Percentiles rank a stretch among this genome's conserved stretches.
Conservation (phyloP, 106 monocot genomes). For the Chionographis japonica region DNA sequence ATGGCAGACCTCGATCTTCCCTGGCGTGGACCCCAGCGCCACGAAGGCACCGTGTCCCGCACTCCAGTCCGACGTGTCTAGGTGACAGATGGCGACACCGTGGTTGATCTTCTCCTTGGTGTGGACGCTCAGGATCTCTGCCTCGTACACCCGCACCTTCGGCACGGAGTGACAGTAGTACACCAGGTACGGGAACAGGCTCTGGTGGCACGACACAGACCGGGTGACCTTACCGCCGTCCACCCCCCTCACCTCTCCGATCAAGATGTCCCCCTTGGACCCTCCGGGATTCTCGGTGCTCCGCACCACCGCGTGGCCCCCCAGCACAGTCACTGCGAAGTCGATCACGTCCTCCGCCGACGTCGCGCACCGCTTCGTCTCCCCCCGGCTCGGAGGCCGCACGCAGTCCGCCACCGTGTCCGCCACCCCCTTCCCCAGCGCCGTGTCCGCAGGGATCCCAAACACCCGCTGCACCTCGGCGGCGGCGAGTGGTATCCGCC, state of each 20-base stretch:
- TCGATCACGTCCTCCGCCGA: conserved; percentile 89
- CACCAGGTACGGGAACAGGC: conserved; percentile 80
- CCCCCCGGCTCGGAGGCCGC: conserved; percentile 76
- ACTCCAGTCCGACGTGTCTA: conserved; percentile 94
- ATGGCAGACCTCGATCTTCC: conserved; percentile 95
- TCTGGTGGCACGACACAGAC: conserved; percentile 94
- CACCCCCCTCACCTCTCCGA: conserved; percentile 57
- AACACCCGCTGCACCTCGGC: conserved; percentile 37
- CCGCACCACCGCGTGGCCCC: conserved; percentile 51
- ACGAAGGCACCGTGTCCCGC: conserved; percentile 77
- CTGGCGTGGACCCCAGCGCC: conserved; percentile 65
- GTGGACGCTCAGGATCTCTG: conserved; percentile 51
- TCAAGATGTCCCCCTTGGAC: conserved; percentile 25
- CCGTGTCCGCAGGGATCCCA: conserved; percentile 28
- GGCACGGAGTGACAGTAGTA: conserved; percentile 97
- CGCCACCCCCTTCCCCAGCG: conserved; percentile 55
- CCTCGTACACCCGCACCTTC: conserved; percentile 75
- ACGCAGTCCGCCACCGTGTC: conserved; percentile 67
- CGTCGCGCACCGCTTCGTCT: conserved; percentile 78
- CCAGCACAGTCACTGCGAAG: conserved; percentile 64
- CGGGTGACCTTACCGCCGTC: conserved; percentile 66
- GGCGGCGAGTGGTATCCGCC: conserved; percentile 47
- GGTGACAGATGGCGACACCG: conserved; percentile 89
- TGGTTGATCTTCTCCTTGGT: conserved; percentile 55
- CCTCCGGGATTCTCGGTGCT: conserved; percentile 47